Evolutionary conservation across 371 early-diverging fungal species (phyloP).

Genomic region (Dichotomocladium elegans): DNA sequence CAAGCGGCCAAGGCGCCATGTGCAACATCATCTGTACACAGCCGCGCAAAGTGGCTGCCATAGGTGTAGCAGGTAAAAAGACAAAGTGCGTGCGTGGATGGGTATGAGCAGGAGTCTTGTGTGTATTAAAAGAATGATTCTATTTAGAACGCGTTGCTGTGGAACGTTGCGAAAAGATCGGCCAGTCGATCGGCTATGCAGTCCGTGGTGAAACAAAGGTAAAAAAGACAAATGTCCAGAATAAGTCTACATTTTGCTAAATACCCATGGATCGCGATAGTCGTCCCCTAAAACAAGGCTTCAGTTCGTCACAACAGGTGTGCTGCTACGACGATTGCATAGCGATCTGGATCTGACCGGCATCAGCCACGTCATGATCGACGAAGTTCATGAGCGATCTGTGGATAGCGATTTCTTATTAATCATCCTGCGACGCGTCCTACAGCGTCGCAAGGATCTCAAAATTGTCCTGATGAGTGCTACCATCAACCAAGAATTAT

Average conservation of each 20-base stretch:
- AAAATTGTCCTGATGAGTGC: slow-evolving; percentile 81
- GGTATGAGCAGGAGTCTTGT: too few relatives aligned
- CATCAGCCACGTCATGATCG: slow-evolving; percentile 72
- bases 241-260: not conserved
- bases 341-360: slow-evolving; percentile 62
- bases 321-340: slow-evolving; percentile 73
- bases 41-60: slow-evolving; percentile 90
- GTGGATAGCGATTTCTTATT: slow-evolving; percentile 64
- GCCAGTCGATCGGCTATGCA: slow-evolving; percentile 57
- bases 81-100: too few relatives aligned
- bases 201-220: slow-evolving; percentile 61
- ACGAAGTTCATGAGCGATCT: slow-evolving; percentile 80
- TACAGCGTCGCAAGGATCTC: slow-evolving; percentile 43
- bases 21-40: slow-evolving; percentile 89
- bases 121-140: not conserved
- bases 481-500: slow-evolving; percentile 64
- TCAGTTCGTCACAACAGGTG: slow-evolving; percentile 84
- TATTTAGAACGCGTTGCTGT: slow-evolving; percentile 61
- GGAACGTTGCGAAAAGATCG: slow-evolving; percentile 58
- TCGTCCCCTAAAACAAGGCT: slow-evolving; percentile 60
- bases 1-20: slow-evolving; percentile 36
- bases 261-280: too few relatives aligned
- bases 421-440: slow-evolving; percentile 54
- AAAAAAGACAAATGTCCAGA: not conserved
- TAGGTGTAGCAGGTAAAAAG: slow-evolving; percentile 67